These are phyloP conservation scores for Aspergillus carbonarius DNA, from an alignment of 2,329 filamentous ascomycete genomes.

Conservation along the genomic window DNA sequence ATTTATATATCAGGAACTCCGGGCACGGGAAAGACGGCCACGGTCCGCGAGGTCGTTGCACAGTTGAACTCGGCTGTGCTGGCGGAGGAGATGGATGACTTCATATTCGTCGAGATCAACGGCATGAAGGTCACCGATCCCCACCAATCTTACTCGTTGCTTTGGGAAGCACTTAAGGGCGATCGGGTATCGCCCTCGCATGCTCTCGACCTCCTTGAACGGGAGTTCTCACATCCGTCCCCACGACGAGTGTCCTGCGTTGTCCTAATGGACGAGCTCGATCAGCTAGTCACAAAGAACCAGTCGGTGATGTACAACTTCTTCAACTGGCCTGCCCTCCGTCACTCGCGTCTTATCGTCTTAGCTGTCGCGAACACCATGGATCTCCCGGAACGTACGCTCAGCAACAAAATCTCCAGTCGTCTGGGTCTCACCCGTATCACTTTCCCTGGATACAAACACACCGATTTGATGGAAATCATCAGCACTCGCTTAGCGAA, in stretches of 20 bases:
- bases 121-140: conserved; percentile 99
- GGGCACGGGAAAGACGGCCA: conserved; percentile 95
- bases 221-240: conserved; percentile 88
- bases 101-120: conserved; percentile 99
- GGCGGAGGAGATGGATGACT: conserved; percentile 92
- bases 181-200: conserved; percentile 90
- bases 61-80: conserved; percentile 84
- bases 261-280: conserved; percentile 96
- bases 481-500: conserved; percentile 91
- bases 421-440: conserved; percentile 87
- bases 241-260: conserved; percentile 92
- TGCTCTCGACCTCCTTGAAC: conserved; percentile 83
- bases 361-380: conserved; percentile 98
- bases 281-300: conserved; percentile 96
- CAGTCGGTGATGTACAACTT: conserved; percentile 99
- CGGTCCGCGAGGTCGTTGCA: conserved; percentile 89
- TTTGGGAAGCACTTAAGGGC: conserved; percentile 95
- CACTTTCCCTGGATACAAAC: conserved; percentile 95
- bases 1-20: conserved; percentile 99
- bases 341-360: conserved; percentile 90
- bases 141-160: conserved; percentile 88
- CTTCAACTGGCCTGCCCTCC: conserved; percentile 95
- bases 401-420: conserved; percentile 98
- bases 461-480: conserved; percentile 95
- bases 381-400: conserved; percentile 91